Conservation (phyloP, 1,284 basidiomycete genomes). For the Flammula alnicola region DNA sequence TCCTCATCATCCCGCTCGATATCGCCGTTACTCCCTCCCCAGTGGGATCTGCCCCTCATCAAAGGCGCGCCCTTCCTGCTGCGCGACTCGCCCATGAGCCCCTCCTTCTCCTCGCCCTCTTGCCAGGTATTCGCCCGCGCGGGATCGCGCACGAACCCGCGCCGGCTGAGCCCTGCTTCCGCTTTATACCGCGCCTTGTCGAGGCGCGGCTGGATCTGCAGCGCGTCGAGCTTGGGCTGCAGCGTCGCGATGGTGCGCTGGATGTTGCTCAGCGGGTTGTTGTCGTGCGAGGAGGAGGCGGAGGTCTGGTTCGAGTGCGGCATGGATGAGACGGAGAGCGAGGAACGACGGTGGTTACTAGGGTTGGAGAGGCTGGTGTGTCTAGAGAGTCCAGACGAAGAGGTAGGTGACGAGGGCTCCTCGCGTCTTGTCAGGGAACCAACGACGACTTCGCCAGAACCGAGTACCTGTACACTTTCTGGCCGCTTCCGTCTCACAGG, state of each 20-base stretch:
- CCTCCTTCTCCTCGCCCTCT: conserved; percentile 23
- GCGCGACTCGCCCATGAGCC: conserved; percentile 25
- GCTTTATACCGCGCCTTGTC: conserved; percentile 71
- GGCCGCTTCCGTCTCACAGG: conserved; percentile 57
- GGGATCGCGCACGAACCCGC: conserved; percentile 56
- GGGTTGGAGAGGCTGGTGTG: conserved; percentile 22
- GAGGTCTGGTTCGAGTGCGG: conserved; percentile 10
- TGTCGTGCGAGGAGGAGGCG: not conserved
- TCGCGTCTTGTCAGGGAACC: conserved; percentile 2
- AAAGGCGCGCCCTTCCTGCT: no score
- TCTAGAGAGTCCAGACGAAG: conserved; percentile 17
- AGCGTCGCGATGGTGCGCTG: conserved; percentile 53
- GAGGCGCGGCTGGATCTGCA: conserved; percentile 49
- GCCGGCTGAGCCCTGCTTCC: conserved; percentile 63
- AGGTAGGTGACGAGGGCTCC: not conserved
- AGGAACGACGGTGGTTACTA: conserved; percentile 27
- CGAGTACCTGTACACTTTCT: conserved; percentile 62
- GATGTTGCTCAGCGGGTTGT: conserved; percentile 34
- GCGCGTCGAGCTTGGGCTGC: conserved; percentile 48
- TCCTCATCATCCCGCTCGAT: conserved; percentile 29
- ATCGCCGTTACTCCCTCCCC: conserved; percentile 22
- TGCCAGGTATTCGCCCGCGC: conserved; percentile 38
- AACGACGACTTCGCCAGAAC: conserved; percentile 17
- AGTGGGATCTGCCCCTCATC: no score
- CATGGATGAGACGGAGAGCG: conserved; percentile 29